phyloP scores from a whole-genome alignment of 192 early-diverging fungal genomes.

The Entomortierella lignicola region DNA sequence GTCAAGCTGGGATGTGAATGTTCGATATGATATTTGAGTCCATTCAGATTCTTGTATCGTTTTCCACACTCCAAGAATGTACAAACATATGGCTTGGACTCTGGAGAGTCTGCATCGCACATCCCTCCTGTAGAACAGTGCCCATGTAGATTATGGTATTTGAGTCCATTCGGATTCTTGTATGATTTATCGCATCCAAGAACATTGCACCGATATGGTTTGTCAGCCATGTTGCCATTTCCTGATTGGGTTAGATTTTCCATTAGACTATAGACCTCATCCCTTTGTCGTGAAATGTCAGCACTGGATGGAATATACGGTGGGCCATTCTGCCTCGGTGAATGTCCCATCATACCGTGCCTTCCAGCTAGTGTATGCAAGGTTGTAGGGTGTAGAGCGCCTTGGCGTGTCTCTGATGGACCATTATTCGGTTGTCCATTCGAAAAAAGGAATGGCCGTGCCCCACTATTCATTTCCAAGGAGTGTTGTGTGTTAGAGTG shows the following conservation, averaged over 20 bases:
- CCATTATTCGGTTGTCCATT: not conserved
- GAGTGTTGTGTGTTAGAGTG: not conserved
- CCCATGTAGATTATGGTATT: conserved; percentile 97
- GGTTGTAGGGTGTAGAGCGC: not conserved
- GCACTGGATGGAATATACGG: not conserved
- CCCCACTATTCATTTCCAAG: not conserved
- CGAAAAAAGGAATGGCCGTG: not conserved
- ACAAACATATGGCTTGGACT: conserved; percentile 79
- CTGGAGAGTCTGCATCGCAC: conserved; percentile 57
- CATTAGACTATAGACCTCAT: conserved; percentile 49
- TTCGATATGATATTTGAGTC: conserved; percentile 94
- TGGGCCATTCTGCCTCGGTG: conserved; percentile 49
- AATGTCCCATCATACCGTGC: not conserved
- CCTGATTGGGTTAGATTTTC: conserved; percentile 30
- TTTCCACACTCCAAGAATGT: conserved; percentile 87
- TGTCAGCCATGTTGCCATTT: conserved; percentile 58
- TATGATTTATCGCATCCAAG: conserved; percentile 92
- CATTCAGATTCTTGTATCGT: conserved; percentile 96
- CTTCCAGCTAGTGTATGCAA: not conserved
- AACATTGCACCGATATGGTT: conserved; percentile 87
- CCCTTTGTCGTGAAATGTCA: conserved; percentile 31
- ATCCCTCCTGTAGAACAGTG: conserved; percentile 75
- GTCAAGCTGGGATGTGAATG: conserved; percentile 79
- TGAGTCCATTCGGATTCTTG: conserved; percentile 98
- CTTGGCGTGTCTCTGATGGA: not conserved